phyloP scores from a whole-genome alignment of 2,329 filamentous ascomycete species.

The Aureobasidium namibiae region DNA sequence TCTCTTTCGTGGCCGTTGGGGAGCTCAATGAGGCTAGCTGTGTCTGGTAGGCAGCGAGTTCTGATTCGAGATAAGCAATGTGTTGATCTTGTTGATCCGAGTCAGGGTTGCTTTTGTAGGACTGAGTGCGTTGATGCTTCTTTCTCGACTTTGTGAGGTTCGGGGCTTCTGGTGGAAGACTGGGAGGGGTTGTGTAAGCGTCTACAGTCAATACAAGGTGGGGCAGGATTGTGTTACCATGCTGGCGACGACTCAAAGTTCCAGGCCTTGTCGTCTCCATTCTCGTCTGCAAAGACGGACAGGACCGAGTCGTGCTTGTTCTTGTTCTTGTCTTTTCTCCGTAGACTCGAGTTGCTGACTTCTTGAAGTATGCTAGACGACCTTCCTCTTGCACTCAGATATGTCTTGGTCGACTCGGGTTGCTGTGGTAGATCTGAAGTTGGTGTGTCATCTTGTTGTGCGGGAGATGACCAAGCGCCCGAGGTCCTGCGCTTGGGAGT shows the following conservation, averaged over 20 bases:
- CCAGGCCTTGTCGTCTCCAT: slow-evolving; percentile 15
- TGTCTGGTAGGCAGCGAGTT: slow-evolving; percentile 34
- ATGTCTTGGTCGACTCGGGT: slow-evolving; percentile 11
- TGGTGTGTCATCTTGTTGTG: slow-evolving; percentile 18
- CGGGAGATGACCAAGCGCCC: slow-evolving; percentile 15
- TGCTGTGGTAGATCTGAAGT: slow-evolving; percentile 14
- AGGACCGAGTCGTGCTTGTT: slow-evolving; percentile 13
- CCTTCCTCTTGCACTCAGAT: neutral
- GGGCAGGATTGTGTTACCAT: slow-evolving; percentile 12
- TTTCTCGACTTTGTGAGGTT: slow-evolving; percentile 11
- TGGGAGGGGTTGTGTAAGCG: slow-evolving; percentile 2
- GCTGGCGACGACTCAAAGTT: slow-evolving; percentile 12
- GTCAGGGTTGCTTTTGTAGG: slow-evolving; percentile 19
- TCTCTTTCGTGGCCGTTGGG: slow-evolving; percentile 29
- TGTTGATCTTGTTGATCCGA: slow-evolving; percentile 37
- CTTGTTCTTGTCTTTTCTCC: slow-evolving; percentile 17
- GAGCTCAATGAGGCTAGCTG: slow-evolving; percentile 33
- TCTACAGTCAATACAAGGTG: slow-evolving; percentile 13
- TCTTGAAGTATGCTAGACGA: slow-evolving; percentile 16
- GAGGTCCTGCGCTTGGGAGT: slow-evolving; percentile 21
- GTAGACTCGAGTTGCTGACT: slow-evolving; percentile 17
- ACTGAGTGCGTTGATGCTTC: slow-evolving; percentile 9
- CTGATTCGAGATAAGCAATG: slow-evolving; percentile 42
- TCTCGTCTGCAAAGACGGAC: slow-evolving; percentile 24
- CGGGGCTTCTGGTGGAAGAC: slow-evolving; percentile 13